A percentile compares a stretch with the other conserved stretches of the same genome.
phyloP scores from a whole-genome alignment of 768 basidiomycete genomes.

The Lentinula aciculospora region DNA sequence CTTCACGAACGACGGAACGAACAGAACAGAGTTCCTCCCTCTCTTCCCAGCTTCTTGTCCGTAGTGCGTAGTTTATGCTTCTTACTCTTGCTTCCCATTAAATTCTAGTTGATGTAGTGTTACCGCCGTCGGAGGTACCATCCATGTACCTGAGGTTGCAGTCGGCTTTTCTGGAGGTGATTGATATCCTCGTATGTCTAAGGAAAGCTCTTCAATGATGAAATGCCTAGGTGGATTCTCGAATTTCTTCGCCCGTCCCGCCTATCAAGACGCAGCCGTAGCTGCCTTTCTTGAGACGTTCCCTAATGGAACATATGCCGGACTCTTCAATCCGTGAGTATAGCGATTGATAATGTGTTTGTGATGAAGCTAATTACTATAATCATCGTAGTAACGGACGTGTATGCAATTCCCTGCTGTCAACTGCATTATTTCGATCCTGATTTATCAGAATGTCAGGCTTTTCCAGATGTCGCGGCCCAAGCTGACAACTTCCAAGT shows the following conservation, averaged over 20 bases:
- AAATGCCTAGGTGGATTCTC: conserved; percentile 17
- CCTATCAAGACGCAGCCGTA: conserved; percentile 19
- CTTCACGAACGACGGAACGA: conserved; percentile 52
- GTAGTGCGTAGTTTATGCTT: background rate
- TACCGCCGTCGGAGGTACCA: conserved; percentile 44
- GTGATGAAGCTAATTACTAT: background rate
- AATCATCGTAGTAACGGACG: background rate
- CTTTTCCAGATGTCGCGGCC: conserved; percentile 3
- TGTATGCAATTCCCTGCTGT: background rate
- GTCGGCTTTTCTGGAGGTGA: conserved; percentile 26
- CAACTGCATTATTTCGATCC: background rate
- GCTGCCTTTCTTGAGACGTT: conserved; percentile 11
- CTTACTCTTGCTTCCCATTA: background rate
- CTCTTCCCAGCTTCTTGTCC: conserved; percentile 54
- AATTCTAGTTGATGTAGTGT: background rate
- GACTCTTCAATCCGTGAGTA: conserved; percentile 13
- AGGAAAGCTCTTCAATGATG: background rate
- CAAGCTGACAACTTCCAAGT: conserved; percentile 5
- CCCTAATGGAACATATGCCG: conserved; percentile 11
- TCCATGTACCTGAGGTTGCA: conserved; percentile 33
- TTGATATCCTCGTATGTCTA: background rate
- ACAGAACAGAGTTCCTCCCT: conserved; percentile 48
- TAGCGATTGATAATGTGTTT: background rate
- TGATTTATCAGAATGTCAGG: background rate
- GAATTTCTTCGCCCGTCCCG: conserved; percentile 20